Evolutionary conservation across 2,329 filamentous ascomycete genomes (phyloP), one percentile per base, ranked within the genome.

Genomic region (Aspergillus sp.): DNA sequence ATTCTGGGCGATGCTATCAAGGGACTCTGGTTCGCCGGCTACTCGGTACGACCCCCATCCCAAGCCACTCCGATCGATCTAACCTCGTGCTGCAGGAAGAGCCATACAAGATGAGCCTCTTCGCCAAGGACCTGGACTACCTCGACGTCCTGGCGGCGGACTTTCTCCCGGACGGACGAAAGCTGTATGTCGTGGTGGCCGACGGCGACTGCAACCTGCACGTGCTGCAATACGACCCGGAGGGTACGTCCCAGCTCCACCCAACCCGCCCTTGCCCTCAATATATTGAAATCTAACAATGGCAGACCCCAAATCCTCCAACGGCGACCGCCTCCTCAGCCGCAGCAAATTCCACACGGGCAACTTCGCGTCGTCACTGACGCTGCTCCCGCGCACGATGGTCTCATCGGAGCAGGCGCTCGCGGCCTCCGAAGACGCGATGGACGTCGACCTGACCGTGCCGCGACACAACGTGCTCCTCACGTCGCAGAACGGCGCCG

Each of bases 21-120:
- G 75, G 94, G 94, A 0, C 80, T 97, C 2, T 97, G 94, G 91
- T 95, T 99, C 61, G 89, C 90, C 0, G 94, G 94, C 0, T 99
- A 97, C 67, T 94, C 89, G 7, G 81, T 82, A 78, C 48, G 76
- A 65, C 45, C 13, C 32, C 42, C 29, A n/a, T 19, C 7, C n/a
- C 14, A 40, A 29, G 17, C 19, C 4, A 19, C 19, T 42, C 16
- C 9, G 19, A 38, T 29, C 29, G 31, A 55, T 21, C 58, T 53
- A 43, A 47, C 52, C 31, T n/a, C 23, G 16, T 17, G 19, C 17
- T 59, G 43, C 43, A 83, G 74, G 93, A 99, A 74, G 94, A 97
- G 66, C 94, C 94, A 1, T 99, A 97, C 70, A 92, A 89, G 61
- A 91, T 99, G 85, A 88, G 91, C 57, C 81, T 97, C 3, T 91